phyloP scores from a whole-genome alignment of 805 yeast genomes.

The Scheffersomyces ergatensis region DNA sequence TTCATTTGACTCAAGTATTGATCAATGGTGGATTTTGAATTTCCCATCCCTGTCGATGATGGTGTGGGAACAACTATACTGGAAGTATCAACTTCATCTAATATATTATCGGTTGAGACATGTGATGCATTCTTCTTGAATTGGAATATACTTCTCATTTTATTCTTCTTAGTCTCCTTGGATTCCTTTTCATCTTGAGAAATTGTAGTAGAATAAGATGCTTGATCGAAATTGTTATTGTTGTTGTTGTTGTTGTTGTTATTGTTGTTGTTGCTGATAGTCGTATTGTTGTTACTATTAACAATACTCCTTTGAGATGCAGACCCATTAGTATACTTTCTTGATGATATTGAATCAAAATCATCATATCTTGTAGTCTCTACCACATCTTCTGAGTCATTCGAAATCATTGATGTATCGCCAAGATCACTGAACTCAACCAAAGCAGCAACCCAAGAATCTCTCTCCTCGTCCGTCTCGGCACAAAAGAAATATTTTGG shows the following conservation, averaged over 20 bases:
- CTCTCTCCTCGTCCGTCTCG: constrained; percentile 75
- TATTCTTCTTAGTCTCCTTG: constrained; percentile 43
- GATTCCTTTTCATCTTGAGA: constrained; percentile 7
- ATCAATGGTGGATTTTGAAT: constrained; percentile 1
- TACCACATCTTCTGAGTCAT: constrained; percentile 1
- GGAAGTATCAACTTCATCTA: constrained; percentile 1
- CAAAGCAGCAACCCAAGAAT: constrained; percentile 59
- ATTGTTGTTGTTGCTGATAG: too few relatives aligned
- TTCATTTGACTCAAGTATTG: constrained; percentile 28
- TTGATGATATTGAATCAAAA: constrained; percentile 4
- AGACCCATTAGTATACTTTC: not conserved
- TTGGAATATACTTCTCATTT: constrained; percentile 61
- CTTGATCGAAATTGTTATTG: constrained; percentile 3
- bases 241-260: too few relatives aligned
- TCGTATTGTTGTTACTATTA: not conserved
- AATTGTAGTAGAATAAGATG: not conserved
- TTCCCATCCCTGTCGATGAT: not conserved
- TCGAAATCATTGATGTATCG: not conserved
- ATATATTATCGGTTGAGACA: constrained; percentile 1
- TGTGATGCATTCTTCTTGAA: constrained; percentile 31
- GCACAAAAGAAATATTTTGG: constrained; percentile 72
- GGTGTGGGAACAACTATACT: not conserved
- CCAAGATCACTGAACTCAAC: constrained; percentile 27
- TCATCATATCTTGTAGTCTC: not conserved
- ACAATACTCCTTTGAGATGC: not conserved